Evolutionary conservation across 2,329 filamentous ascomycete species (phyloP), one percentile per base, ranked within the genome.

Genomic region (Zymoseptoria pseudotritici): DNA sequence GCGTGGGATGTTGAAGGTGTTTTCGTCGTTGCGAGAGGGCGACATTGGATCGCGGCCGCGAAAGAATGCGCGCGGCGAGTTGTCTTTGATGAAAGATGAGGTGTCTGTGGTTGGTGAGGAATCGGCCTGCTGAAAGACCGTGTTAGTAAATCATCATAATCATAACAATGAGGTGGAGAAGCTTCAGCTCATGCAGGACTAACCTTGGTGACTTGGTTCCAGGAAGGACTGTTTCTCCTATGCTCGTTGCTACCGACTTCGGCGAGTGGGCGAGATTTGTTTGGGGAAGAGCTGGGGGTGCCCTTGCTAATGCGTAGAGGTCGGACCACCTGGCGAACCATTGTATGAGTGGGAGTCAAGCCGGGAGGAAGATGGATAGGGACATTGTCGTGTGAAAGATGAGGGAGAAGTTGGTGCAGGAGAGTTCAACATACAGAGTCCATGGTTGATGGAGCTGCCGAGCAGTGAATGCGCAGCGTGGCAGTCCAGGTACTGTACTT

Each of bases 171-270:
- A 8, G 26, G 8, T 9, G 26, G 26, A 24, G 36, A 42, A 42
- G 36, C 36, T 42, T n/a, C 36, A 46, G 36, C 36, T 46, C 36
- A 4, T 52, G 57, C 57, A 21, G 51, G 24, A 50, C 59, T 55
- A 53, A 92, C 88, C 83, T 89, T 91, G 61, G 79, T 81, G 63
- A 78, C 75, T 74, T 92, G 88, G 70, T 88, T 91, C 84, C 88
- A 96, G 79, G 89, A 95, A 57, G 92, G 91, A 55, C 92, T 97
- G 79, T 97, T 97, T 70, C 92, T 84, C 73, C 93, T 85, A 75
- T 86, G 87, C 76, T 92, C 90, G 63, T 89, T 89, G 56, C 89
- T 89, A 68, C 89, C 90, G 71, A 99, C 86, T 79, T 99, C 94
- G 63, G 91, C 89, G 65, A 99, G 83, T 60, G 94, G 89, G 69